phyloP scores from a whole-genome alignment of 495 filamentous ascomycete genomes.

The Aspergillus haitiensis region DNA sequence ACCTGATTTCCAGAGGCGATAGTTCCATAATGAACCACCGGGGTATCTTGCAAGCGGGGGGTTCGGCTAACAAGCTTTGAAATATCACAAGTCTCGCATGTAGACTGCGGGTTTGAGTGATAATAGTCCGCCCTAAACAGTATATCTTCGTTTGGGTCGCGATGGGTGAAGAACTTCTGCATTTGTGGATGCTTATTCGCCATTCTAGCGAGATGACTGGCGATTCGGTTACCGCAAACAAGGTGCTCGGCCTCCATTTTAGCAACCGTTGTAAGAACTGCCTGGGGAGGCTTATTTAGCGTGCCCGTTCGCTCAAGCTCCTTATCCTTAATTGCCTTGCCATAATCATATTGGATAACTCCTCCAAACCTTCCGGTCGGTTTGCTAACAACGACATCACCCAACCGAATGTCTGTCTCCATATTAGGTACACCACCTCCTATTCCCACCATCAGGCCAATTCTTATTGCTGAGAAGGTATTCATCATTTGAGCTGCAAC shows the following conservation, averaged over 20 bases:
- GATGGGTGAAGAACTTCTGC: too few relatives aligned
- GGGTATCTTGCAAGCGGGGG: background rate
- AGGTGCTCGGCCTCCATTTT: background rate
- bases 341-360: background rate
- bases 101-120: background rate
- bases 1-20: background rate
- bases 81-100: too few relatives aligned
- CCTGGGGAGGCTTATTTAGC: background rate
- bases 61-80: too few relatives aligned
- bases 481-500: background rate
- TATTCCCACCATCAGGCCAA: background rate
- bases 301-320: background rate
- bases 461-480: background rate
- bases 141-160: background rate
- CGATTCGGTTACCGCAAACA: background rate
- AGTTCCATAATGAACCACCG: background rate
- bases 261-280: background rate
- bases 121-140: background rate
- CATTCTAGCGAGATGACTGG: background rate
- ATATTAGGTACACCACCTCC: background rate
- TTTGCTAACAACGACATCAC: background rate
- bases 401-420: background rate
- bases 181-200: background rate
- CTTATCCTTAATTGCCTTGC: background rate
- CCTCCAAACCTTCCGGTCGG: background rate